A percentile compares a stretch with the other conserved stretches of the same genome.
phyloP scores from a whole-genome alignment of 768 basidiomycete species.

The Leccinellum luteum region DNA sequence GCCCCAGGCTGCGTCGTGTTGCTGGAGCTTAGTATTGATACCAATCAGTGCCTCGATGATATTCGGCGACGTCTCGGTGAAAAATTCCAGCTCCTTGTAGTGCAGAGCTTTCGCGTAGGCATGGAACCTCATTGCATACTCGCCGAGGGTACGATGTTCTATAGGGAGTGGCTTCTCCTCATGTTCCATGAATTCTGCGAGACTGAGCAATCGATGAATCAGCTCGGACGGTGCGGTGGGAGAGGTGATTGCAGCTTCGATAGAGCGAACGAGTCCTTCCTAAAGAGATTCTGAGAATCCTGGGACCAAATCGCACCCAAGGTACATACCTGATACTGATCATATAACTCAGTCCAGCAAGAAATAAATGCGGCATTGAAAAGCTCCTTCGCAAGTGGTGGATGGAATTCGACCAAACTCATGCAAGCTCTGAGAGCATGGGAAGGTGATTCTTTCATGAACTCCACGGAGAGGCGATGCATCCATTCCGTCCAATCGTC shows the following conservation, averaged over 20 bases:
- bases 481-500: slow-evolving; percentile 98
- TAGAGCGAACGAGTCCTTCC: slow-evolving; percentile 92
- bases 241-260: slow-evolving; percentile 82
- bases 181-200: slow-evolving; percentile 99
- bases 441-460: slow-evolving; percentile 98
- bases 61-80: slow-evolving; percentile 83
- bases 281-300: slow-evolving; percentile 33
- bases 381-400: slow-evolving; percentile 87
- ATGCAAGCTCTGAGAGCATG: slow-evolving; percentile 97
- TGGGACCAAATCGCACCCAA: background rate
- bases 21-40: slow-evolving; percentile 95
- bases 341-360: slow-evolving; percentile 95
- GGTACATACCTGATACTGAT: slow-evolving; percentile 81
- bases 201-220: slow-evolving; percentile 85
- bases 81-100: slow-evolving; percentile 98
- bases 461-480: slow-evolving; percentile 86
- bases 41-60: slow-evolving; percentile 94
- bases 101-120: slow-evolving; percentile 98
- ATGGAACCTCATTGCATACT: slow-evolving; percentile 89
- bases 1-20: slow-evolving; percentile 97
- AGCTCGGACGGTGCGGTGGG: slow-evolving; percentile 79
- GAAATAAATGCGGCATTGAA: slow-evolving; percentile 99
- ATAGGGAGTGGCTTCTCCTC: slow-evolving; percentile 95
- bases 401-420: slow-evolving; percentile 87
- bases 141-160: slow-evolving; percentile 88